Evolutionary conservation across 768 basidiomycete genomes (phyloP).

Genomic region (Cyathus striatus): DNA sequence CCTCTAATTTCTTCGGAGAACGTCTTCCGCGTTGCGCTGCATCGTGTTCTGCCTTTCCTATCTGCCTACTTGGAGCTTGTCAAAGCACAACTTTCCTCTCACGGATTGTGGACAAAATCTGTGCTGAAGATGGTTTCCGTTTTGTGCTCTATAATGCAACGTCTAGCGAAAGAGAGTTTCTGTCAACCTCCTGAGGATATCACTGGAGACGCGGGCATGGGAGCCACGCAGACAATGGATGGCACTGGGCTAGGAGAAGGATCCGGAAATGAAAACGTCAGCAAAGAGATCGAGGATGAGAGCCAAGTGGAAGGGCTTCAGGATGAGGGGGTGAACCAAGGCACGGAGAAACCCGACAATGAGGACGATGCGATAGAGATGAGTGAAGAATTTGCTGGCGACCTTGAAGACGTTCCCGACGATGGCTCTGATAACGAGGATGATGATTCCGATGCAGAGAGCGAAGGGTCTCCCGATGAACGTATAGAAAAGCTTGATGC

Average conservation of each 20-base stretch:
- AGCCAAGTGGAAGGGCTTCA: conserved; percentile 93
- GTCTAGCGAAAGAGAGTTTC: conserved; percentile 82
- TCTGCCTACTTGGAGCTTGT: conserved; percentile 54
- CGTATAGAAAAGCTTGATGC: conserved; percentile 79
- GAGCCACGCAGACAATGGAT: conserved; percentile 44
- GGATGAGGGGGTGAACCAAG: conserved; percentile 46
- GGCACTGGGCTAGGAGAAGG: conserved; percentile 92
- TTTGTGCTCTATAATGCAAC: conserved; percentile 66
- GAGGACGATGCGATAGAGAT: conserved; percentile 86
- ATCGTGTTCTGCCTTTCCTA: conserved; percentile 71
- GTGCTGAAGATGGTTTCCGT: conserved; percentile 84
- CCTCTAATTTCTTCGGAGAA: conserved; percentile 28
- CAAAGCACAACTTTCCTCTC: conserved; percentile 48
- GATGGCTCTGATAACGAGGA: conserved; percentile 47
- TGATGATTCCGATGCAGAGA: conserved; percentile 46
- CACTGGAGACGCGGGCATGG: conserved; percentile 49
- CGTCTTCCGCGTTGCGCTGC: conserved; percentile 28
- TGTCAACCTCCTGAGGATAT: conserved; percentile 80
- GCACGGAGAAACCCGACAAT: conserved; percentile 41
- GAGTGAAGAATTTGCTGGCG: conserved; percentile 84
- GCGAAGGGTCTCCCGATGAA: conserved; percentile 72
- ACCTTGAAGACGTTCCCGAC: conserved; percentile 78
- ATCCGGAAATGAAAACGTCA: conserved; percentile 78
- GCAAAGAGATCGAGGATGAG: conserved; percentile 94
- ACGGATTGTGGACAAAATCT: conserved; percentile 64